Evolutionary conservation across 208 protist genomes (phyloP), one percentile per base, ranked within the genome.

Genomic region (Phytomonas sp.): DNA sequence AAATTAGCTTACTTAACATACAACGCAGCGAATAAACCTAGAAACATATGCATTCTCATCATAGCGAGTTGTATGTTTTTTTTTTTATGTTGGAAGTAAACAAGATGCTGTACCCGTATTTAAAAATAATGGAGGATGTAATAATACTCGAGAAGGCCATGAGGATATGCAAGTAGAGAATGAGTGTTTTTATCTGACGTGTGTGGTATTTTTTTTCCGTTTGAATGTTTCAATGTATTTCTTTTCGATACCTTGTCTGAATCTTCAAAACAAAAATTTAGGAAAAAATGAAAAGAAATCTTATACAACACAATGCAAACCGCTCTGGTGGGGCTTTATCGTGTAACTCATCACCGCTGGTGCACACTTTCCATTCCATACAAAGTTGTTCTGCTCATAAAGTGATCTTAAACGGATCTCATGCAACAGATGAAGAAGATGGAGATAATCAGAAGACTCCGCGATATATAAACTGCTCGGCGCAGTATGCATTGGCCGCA

Each of bases 391-490:
- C 63, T 32, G 10, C 63, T n/a, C 63, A 16, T 67, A 8, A 33
- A 14, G 26, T 42, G 30, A 6, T 37, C 16, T 19, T 52, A 42
- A 30, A 67, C 3, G 29, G 12, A 63, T 63, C 7, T 42, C 29
- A 63, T 34, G 16, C 60, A 63, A 34, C 10, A 23, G 60, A 36
- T 11, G 60, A 63, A 31, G 34, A 33, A 10, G 30, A 62, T 30
- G n/a, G 29, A 2, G 84, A 88, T 61, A 69, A 72, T 12, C 80
- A 76, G 29, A 63, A 66, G 23, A 91, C 86, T 23, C 86, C 86
- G 14, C 77, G 82, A 29, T 91, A 91, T 61, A 75, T 87, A 10
- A 74, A 78, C 0, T 91, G 86, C 56, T 62, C 77, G 11, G 80
- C 71, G 8, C 80, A 77, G 60, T 88, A 87, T 60, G 86, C 73